Conservation (phyloP, 2,329 filamentous ascomycete species). For the Aaosphaeria arxii region DNA sequence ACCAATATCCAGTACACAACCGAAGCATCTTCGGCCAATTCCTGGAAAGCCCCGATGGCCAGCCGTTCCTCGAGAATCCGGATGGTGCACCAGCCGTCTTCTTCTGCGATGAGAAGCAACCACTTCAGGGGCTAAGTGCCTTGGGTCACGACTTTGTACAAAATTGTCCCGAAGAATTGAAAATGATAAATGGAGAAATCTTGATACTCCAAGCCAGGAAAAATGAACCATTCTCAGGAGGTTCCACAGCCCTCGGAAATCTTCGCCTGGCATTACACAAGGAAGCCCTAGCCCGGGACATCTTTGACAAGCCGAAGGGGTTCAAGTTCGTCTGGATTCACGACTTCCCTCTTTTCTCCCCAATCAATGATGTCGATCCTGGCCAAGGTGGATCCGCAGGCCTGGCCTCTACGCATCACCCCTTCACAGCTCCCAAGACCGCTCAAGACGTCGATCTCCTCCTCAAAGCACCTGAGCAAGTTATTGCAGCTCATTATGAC, state of each 20-base stretch:
- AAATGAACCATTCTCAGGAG: slow-evolving; percentile 63
- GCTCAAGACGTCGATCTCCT: slow-evolving; percentile 71
- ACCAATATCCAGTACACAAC: slow-evolving; percentile 52
- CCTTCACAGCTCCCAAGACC: slow-evolving; percentile 84
- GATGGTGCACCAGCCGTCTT: slow-evolving; percentile 80
- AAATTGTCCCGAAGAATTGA: slow-evolving; percentile 51
- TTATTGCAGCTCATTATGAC: slow-evolving; percentile 87
- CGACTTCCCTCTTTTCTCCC: slow-evolving; percentile 91
- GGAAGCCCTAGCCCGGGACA: slow-evolving; percentile 60
- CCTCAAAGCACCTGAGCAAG: slow-evolving; percentile 66
- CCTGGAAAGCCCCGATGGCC: slow-evolving; percentile 62
- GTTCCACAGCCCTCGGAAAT: slow-evolving; percentile 70
- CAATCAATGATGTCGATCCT: slow-evolving; percentile 59
- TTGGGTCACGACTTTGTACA: slow-evolving; percentile 72
- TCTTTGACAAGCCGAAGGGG: slow-evolving; percentile 50
- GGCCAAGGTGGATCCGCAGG: slow-evolving; percentile 81
- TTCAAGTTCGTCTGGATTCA: slow-evolving; percentile 81
- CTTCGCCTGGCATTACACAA: slow-evolving; percentile 69
- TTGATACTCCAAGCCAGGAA: slow-evolving; percentile 77
- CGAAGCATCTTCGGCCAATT: slow-evolving; percentile 65
- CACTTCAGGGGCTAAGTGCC: slow-evolving; percentile 71
- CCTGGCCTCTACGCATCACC: slow-evolving; percentile 86
- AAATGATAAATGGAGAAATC: slow-evolving; percentile 66
- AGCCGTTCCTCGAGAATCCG: slow-evolving; percentile 63
- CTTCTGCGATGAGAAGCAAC: slow-evolving; percentile 69